Conservation (phyloP, 805 yeast genomes). For the Saturnispora bothae region DNA sequence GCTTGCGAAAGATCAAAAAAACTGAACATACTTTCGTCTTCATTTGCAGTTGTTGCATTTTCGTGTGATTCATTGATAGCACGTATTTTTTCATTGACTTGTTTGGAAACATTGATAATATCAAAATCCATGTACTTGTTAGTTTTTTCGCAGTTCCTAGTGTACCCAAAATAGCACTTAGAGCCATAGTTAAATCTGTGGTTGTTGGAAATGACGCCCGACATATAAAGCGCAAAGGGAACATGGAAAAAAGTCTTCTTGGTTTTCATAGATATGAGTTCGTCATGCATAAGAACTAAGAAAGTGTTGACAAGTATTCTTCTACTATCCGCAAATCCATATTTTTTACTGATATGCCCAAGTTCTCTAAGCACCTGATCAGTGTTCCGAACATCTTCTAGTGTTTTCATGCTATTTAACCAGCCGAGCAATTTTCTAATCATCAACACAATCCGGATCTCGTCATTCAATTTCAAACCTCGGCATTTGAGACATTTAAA, state of each 20-base stretch:
- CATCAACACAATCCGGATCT: constrained; percentile 13
- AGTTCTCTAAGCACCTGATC: too few relatives aligned
- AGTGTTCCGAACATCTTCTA: too few relatives aligned
- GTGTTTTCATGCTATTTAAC: constrained; percentile 5
- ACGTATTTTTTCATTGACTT: constrained; percentile 1
- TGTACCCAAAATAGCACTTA: constrained; percentile 11
- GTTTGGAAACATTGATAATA: not conserved
- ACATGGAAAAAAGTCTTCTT: constrained; percentile 10
- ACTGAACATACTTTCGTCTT: not conserved
- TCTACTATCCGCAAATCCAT: too few relatives aligned
- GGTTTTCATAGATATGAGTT: constrained; percentile 11
- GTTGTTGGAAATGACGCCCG: constrained; percentile 14
- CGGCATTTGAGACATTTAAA: constrained; percentile 17
- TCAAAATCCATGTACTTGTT: constrained; percentile 4
- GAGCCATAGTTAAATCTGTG: constrained; percentile 11
- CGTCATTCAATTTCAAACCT: constrained; percentile 6
- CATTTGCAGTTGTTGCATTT: not conserved
- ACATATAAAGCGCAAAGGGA: constrained; percentile 10
- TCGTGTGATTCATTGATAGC: not conserved
- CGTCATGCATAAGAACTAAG: constrained; percentile 15
- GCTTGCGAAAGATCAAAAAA: not conserved
- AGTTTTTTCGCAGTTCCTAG: not conserved
- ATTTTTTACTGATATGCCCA: too few relatives aligned
- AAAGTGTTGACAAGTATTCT: too few relatives aligned
- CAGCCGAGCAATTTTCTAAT: constrained; percentile 16